Percentiles rank a stretch among this genome's conserved stretches.
These are phyloP conservation scores for Rhizopus stolonifer DNA, from an alignment of 371 early-diverging fungal genomes.

Conservation along the genomic window DNA sequence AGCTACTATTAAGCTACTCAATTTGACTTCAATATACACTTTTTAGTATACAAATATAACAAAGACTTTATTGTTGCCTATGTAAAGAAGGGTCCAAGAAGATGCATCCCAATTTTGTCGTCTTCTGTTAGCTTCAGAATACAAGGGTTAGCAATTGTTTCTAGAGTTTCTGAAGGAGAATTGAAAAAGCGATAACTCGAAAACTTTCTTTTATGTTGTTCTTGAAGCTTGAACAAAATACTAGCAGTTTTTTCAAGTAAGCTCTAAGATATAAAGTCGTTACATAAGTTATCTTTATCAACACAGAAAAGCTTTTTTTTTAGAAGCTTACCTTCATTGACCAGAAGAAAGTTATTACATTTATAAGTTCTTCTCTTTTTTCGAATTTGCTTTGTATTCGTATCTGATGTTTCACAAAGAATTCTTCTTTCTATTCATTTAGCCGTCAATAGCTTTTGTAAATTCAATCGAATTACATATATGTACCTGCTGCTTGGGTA, in stretches of 20 bases:
- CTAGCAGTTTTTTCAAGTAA: slow-evolving; percentile 13
- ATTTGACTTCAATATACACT: too few relatives aligned
- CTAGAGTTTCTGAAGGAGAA: slow-evolving; percentile 8
- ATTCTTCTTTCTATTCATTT: slow-evolving; percentile 8
- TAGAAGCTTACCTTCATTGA: slow-evolving; percentile 6
- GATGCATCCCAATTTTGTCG: slow-evolving; percentile 8
- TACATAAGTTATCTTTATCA: slow-evolving; percentile 8
- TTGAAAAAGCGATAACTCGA: slow-evolving; percentile 8
- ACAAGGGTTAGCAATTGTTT: slow-evolving; percentile 4
- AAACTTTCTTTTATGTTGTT: slow-evolving; percentile 13
- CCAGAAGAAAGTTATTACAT: slow-evolving; percentile 13
- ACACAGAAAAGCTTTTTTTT: slow-evolving; percentile 11
- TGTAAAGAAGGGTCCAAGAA: slow-evolving; percentile 9
- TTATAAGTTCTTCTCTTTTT: slow-evolving; percentile 6
- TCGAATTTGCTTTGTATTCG: too few relatives aligned
- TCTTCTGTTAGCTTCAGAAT: slow-evolving; percentile 11
- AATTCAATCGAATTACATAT: not conserved
- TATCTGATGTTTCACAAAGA: slow-evolving; percentile 1
- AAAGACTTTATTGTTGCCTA: too few relatives aligned
- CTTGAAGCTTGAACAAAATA: slow-evolving; percentile 8
- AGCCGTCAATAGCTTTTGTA: slow-evolving; percentile 1
- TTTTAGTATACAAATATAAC: too few relatives aligned
- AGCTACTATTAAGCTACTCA: too few relatives aligned
- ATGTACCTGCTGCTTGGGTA: not conserved
- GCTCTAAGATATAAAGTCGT: slow-evolving; percentile 11